phyloP scores from a whole-genome alignment of 1,139 yeast genomes.

The Protomyces inundatus region DNA sequence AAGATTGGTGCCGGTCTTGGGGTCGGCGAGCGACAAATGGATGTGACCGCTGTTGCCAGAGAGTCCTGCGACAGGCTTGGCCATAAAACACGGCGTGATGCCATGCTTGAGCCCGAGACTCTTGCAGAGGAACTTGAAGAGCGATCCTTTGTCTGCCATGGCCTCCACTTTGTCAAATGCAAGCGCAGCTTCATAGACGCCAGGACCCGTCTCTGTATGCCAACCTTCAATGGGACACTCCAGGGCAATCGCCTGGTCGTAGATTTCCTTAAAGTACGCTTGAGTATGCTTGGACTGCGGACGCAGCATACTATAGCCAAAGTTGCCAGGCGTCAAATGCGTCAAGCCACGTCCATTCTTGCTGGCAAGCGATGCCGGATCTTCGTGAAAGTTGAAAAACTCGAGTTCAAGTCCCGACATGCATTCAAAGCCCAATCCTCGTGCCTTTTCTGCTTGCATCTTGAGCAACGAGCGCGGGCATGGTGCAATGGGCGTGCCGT shows the following conservation, averaged over 20 bases:
- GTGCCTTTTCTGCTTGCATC: conserved; percentile 31
- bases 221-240: conserved; percentile 39
- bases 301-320: conserved; percentile 41
- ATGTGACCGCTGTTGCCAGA: conserved; percentile 43
- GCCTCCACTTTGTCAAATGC: conserved; percentile 37
- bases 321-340: conserved; percentile 37
- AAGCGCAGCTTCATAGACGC: conserved; percentile 42
- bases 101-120: conserved; percentile 37
- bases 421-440: conserved; percentile 27
- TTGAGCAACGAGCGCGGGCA: conserved; percentile 39
- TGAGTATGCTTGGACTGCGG: conserved; percentile 36
- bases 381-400: conserved; percentile 39
- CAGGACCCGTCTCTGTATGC: conserved; percentile 44
- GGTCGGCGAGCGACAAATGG: conserved; percentile 38
- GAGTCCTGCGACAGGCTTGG: conserved; percentile 40
- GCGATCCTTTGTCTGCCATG: conserved; percentile 39
- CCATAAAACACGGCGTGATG: conserved; percentile 42
- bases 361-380: conserved; percentile 35
- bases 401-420: conserved; percentile 42
- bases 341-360: conserved; percentile 36
- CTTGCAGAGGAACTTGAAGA: conserved; percentile 40
- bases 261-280: conserved; percentile 37
- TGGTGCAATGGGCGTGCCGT: conserved; percentile 37
- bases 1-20: conserved; percentile 35
- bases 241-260: conserved; percentile 34